Percentiles rank a stretch among this genome's conserved stretches.
phyloP scores from a whole-genome alignment of 2,329 filamentous ascomycete genomes.

The Arachnomyces sp. region DNA sequence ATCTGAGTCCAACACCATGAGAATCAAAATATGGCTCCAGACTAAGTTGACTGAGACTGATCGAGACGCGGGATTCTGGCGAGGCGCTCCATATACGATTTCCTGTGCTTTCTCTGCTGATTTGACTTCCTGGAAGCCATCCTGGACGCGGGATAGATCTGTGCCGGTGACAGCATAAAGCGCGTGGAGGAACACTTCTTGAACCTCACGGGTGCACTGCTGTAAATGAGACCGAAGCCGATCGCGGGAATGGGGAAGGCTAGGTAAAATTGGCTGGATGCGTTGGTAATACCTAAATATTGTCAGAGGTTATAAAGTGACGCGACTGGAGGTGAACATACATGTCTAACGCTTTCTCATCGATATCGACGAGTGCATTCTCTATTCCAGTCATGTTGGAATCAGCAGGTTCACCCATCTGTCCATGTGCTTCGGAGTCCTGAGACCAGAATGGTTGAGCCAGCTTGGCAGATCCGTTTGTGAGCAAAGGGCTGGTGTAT shows the following conservation, averaged over 20 bases:
- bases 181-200: constrained; percentile 34
- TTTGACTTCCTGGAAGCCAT: constrained; percentile 26
- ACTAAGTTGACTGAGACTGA: constrained; percentile 31
- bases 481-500: constrained; percentile 23
- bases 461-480: constrained; percentile 32
- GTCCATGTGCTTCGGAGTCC: constrained; percentile 18
- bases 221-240: constrained; percentile 30
- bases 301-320: constrained; percentile 10
- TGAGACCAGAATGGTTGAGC: constrained; percentile 33
- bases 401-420: constrained; percentile 25
- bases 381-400: constrained; percentile 26
- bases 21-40: constrained; percentile 33
- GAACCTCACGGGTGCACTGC: constrained; percentile 32
- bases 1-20: constrained; percentile 38
- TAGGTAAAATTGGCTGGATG: constrained; percentile 33
- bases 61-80: constrained; percentile 28
- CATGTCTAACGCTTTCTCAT: constrained; percentile 34
- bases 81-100: constrained; percentile 30
- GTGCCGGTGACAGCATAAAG: constrained; percentile 34
- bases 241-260: constrained; percentile 34
- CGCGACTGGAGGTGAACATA: constrained; percentile 17
- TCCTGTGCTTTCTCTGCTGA: constrained; percentile 34
- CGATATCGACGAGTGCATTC: constrained; percentile 27
- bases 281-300: constrained; percentile 32
- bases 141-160: constrained; percentile 25